phyloP scores from a whole-genome alignment of 768 basidiomycete species.

The Boletus rubescentipes region DNA sequence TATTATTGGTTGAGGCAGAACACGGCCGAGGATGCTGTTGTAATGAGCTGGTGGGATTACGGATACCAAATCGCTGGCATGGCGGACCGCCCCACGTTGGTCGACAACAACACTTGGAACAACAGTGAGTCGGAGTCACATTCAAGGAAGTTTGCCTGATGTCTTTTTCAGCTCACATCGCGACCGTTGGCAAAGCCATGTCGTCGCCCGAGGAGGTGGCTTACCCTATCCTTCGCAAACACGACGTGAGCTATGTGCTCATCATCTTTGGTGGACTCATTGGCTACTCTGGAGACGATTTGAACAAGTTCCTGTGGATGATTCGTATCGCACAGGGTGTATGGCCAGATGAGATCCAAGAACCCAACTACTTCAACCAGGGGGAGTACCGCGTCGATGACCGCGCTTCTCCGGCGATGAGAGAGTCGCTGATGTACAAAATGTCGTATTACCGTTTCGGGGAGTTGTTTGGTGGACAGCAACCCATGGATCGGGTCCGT shows the following conservation, averaged over 20 bases:
- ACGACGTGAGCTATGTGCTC: constrained; percentile 96
- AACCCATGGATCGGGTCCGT: constrained; percentile 84
- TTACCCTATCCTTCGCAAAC: constrained; percentile 95
- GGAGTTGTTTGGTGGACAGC: constrained; percentile 79
- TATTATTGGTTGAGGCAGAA: constrained; percentile 99
- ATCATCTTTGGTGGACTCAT: constrained; percentile 96
- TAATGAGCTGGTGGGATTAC: constrained; percentile 99
- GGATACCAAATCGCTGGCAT: constrained; percentile 99
- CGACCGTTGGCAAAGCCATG: constrained; percentile 99
- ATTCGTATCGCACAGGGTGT: constrained; percentile 92
- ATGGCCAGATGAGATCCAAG: constrained; percentile 98
- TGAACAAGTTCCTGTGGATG: constrained; percentile 99
- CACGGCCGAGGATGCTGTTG: constrained; percentile 86
- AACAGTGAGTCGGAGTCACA: constrained; percentile 68
- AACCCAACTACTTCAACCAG: constrained; percentile 89
- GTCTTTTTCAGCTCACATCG: constrained; percentile 75
- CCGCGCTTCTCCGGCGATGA: constrained; percentile 82
- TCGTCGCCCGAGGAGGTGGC: constrained; percentile 90
- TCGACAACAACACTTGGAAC: constrained; percentile 99
- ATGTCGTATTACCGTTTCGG: constrained; percentile 97
- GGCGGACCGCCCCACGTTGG: constrained; percentile 93
- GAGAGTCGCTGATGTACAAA: constrained; percentile 97
- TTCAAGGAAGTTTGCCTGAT: constrained; percentile 5
- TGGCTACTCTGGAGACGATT: constrained; percentile 97
- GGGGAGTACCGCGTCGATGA: constrained; percentile 96